Conservation (phyloP, 805 yeast species). For the Wickerhamomyces queroliae region DNA sequence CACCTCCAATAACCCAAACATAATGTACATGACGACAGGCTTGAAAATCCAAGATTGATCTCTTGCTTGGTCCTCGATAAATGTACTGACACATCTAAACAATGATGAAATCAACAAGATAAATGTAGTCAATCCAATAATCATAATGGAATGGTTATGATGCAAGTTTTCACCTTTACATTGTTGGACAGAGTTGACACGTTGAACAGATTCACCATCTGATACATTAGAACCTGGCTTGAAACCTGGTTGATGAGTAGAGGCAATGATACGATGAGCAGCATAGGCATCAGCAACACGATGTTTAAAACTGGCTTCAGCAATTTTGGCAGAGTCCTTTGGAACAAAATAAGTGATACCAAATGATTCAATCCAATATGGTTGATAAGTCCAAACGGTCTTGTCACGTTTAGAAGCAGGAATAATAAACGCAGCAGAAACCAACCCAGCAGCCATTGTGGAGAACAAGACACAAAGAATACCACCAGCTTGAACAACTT, state of each 20-base stretch:
- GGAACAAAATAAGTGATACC: constrained; percentile 52
- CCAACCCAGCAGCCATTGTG: constrained; percentile 42
- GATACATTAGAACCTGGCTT: constrained; percentile 14
- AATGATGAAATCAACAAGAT: constrained; percentile 45
- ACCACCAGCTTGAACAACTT: constrained; percentile 47
- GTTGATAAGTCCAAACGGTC: constrained; percentile 54
- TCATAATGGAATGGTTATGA: constrained; percentile 45
- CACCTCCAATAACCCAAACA: constrained; percentile 65
- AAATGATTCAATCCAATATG: constrained; percentile 75
- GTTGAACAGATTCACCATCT: constrained; percentile 1
- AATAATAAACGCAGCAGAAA: constrained; percentile 45
- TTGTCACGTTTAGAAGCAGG: constrained; percentile 49
- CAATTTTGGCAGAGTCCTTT: constrained; percentile 43
- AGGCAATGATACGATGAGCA: constrained; percentile 54
- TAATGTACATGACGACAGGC: constrained; percentile 57
- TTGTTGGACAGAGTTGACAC: constrained; percentile 16
- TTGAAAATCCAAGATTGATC: constrained; percentile 38
- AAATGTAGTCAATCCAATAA: constrained; percentile 38
- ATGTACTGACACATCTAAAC: constrained; percentile 43
- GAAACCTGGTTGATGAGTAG: constrained; percentile 37
- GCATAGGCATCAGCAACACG: constrained; percentile 41
- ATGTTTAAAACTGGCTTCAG: constrained; percentile 39
- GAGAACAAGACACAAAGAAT: constrained; percentile 46
- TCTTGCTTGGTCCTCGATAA: constrained; percentile 23
- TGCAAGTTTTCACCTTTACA: constrained; percentile 21